Percentiles rank a stretch among this genome's conserved stretches.
phyloP scores from a whole-genome alignment of 495 filamentous ascomycete species.

The Apiosordaria backusii region DNA sequence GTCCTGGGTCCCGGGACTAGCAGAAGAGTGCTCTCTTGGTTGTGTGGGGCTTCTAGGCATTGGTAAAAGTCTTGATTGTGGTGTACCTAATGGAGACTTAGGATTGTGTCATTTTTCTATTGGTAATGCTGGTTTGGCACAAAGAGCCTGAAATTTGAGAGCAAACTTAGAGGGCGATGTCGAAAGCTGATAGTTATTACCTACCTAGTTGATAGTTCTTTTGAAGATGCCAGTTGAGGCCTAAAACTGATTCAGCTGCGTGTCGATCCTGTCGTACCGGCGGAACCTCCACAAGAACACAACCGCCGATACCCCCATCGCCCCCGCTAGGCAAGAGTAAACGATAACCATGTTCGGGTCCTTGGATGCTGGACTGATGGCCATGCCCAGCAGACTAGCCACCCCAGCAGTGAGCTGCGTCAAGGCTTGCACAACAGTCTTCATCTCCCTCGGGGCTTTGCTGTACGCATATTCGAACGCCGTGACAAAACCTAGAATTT shows the following conservation, averaged over 20 bases:
- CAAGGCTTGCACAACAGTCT: conserved; percentile 37
- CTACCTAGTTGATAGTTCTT: no score
- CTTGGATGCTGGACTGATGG: conserved; percentile 38
- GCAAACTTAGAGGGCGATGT: no score
- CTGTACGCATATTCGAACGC: conserved; percentile 53
- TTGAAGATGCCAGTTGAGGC: no score
- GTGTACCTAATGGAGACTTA: not conserved
- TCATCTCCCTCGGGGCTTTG: conserved; percentile 35
- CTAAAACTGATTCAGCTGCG: conserved; percentile 12
- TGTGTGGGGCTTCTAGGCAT: not conserved
- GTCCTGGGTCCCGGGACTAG: not conserved
- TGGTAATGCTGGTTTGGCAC: no score
- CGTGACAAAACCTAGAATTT: conserved; percentile 43
- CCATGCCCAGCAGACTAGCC: conserved; percentile 41
- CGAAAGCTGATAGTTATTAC: no score
- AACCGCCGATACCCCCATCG: conserved; percentile 27
- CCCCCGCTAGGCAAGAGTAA: conserved; percentile 41
- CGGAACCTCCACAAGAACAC: conserved; percentile 35
- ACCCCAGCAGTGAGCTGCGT: conserved; percentile 43
- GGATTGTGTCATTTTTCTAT: not conserved
- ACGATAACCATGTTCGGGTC: conserved; percentile 48
- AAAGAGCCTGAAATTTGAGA: no score
- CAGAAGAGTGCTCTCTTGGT: not conserved
- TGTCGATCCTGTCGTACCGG: conserved; percentile 22
- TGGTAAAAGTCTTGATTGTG: not conserved